phyloP scores from a whole-genome alignment of 805 yeast genomes.

The Pichia ethanolica region DNA sequence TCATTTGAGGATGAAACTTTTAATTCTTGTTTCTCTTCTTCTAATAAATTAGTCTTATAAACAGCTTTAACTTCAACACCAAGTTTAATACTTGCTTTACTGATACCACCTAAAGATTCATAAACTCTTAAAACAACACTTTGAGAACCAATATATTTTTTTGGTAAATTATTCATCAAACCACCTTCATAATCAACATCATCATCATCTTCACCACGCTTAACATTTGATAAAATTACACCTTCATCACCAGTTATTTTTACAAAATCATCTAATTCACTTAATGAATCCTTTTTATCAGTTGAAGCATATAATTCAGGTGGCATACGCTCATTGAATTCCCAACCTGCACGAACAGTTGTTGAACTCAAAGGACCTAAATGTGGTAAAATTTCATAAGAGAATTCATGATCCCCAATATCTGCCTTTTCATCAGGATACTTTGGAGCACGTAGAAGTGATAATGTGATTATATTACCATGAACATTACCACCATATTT shows the following conservation, averaged over 20 bases:
- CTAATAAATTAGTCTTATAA: slow-evolving; percentile 51
- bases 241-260: slow-evolving; percentile 43
- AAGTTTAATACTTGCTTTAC: slow-evolving; percentile 44
- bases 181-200: slow-evolving; percentile 36
- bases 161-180: slow-evolving; percentile 34
- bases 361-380: slow-evolving; percentile 53
- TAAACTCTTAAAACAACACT: slow-evolving; percentile 68
- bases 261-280: slow-evolving; percentile 15
- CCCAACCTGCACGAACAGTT: slow-evolving; percentile 68
- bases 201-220: slow-evolving; percentile 81
- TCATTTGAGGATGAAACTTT: slow-evolving; percentile 21
- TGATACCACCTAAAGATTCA: slow-evolving; percentile 81
- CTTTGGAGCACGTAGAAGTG: slow-evolving; percentile 83
- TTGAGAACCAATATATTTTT: slow-evolving; percentile 36
- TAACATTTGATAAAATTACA: slow-evolving; percentile 66
- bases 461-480: slow-evolving; percentile 85
- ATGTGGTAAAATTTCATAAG: slow-evolving; percentile 83
- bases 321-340: slow-evolving; percentile 55
- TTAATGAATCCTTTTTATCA: slow-evolving; percentile 1
- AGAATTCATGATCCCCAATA: slow-evolving; percentile 80
- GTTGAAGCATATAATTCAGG: slow-evolving; percentile 12
- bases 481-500: slow-evolving; percentile 92
- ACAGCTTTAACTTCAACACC: slow-evolving; percentile 37
- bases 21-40: slow-evolving; percentile 40
- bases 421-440: slow-evolving; percentile 94